Base-by-base conservation (phyloP, 2,329 filamentous ascomycete species). In the Hypoxylon sp. region DNA sequence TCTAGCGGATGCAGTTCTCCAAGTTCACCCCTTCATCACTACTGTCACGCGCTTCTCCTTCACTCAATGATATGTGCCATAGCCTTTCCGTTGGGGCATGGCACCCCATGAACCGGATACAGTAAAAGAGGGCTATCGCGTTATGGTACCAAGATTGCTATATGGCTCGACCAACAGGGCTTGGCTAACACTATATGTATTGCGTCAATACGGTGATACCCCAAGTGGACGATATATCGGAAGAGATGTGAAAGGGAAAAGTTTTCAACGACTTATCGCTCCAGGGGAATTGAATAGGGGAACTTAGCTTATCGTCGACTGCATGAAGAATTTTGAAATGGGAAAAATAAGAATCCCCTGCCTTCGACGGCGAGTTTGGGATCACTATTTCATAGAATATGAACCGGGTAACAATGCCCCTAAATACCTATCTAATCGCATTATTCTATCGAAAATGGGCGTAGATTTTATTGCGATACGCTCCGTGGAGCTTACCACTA, bases 61-160 rank as follows among this genome's bases (percentile, higher is more conserved):
- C 25, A 7, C 19, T 27, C n/a, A 9, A 12, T 19, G 23, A 27
- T 11, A 16, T 5, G 21, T 54, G 27, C 11, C 7, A 23, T 34
- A 2, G 37, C 23, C n/a, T 16, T 66, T 52, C 14, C 32, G 59
- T 63, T 66, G 60, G 63, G 60, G 19, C n/a, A 30, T 30, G 32
- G 50, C 30, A 23, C 29, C 19, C 46, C 30, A 21, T 37, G 39
- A 41, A 48, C 27, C 25, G 51, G 45, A 23, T 57, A 63, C n/a
- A 52, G 39, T 52, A 60, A 56, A 52, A 30, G 14, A 23, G 16
- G 30, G n/a, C 11, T 37, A 48, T n/a, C 41, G 32, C 50, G 21
- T 6, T 11, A 39, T 21, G 12, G 27, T 47, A 39, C 6, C 25
- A 12, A 39, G 5, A 27, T 11, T 29, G n/a, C 8, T 8, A 39